These are phyloP conservation scores for Annulohypoxylon maeteangense DNA, from an alignment of 495 filamentous ascomycete species.

Conservation along the genomic window DNA sequence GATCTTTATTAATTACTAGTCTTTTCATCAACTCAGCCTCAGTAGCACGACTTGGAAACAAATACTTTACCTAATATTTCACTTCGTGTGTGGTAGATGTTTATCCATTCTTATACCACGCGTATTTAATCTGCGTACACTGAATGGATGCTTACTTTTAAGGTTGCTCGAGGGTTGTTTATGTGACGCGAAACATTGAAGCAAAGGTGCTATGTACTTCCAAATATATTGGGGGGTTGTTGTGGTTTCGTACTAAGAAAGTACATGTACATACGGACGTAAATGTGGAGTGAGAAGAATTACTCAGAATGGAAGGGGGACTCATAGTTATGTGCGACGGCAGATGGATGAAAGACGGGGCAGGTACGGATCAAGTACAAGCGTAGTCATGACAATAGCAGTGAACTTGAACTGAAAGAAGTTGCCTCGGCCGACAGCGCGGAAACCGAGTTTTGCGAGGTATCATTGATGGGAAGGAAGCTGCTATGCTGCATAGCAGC, in stretches of 20 bases:
- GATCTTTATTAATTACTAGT: constrained; percentile 40
- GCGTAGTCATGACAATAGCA: background rate
- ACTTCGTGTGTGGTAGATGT: background rate
- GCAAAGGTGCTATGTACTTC: background rate
- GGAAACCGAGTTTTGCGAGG: constrained; percentile 32
- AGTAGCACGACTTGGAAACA: background rate
- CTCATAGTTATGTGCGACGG: constrained; percentile 27
- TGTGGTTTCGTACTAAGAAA: constrained; percentile 14
- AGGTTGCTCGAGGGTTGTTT: background rate
- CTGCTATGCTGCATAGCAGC: background rate
- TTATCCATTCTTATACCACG: constrained; percentile 2
- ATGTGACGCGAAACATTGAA: background rate
- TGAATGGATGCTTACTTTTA: background rate
- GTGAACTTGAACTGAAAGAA: constrained; percentile 2
- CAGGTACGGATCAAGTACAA: background rate
- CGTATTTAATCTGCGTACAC: background rate
- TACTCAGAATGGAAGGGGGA: constrained; percentile 36
- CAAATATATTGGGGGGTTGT: background rate
- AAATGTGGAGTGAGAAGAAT: constrained; percentile 29
- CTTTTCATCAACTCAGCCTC: constrained; percentile 17
- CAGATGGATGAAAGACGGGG: constrained; percentile 16
- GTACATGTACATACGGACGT: constrained; percentile 32
- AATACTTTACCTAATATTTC: constrained; percentile 7
- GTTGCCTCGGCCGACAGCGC: constrained; percentile 36
- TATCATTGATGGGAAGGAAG: constrained; percentile 10